Evolutionary conservation across 768 basidiomycete genomes (phyloP), one percentile per base, ranked within the genome.

Genomic region (Termitomyces sp.): DNA sequence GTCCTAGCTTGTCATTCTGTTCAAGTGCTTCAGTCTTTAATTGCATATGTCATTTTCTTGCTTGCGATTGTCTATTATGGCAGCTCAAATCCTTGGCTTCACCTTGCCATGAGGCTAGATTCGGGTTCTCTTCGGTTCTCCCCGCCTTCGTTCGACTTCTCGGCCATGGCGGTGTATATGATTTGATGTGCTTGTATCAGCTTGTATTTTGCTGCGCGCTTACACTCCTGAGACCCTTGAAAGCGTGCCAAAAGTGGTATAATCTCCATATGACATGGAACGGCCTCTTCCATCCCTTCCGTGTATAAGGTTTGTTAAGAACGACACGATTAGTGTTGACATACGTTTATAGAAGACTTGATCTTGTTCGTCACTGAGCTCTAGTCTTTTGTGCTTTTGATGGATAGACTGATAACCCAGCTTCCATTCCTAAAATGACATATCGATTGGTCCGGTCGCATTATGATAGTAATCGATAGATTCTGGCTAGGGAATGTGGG

Each of bases 321-420:
- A 20, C 37, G 18, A 18, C 81, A 41, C 20, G 33, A n/a, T n/a
- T 37, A 7, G 39, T 8, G 85, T 82, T 79, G 73, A 33, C n/a
- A 12, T 34, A 9, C 8, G 20, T 50, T 22, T 50, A 20, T 20
- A 48, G 29, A 47, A 16, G 15, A 6, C 15, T 29, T 20, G 29
- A 2, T 49, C 2, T 31, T 31, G 48, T 33, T 50, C 46, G 16
- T 13, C 20, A 48, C 31, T 12, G 20, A 33, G 31, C 6, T 34
- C n/a, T 33, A 22, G 20, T 33, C 6, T 20, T 22, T 34, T 20
- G 29, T 29, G 20, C 20, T 33, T 50, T 31, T 33, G 1, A 50
- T 20, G 45, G 15, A 47, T 18, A 16, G 16, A 18, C 10, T 22
- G 18, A 22, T 33, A 49, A n/a, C 48, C 34, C 7, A 33, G 24